Evolutionary conservation across 2,329 filamentous ascomycete genomes (phyloP).

Genomic region (Phoma sp.): DNA sequence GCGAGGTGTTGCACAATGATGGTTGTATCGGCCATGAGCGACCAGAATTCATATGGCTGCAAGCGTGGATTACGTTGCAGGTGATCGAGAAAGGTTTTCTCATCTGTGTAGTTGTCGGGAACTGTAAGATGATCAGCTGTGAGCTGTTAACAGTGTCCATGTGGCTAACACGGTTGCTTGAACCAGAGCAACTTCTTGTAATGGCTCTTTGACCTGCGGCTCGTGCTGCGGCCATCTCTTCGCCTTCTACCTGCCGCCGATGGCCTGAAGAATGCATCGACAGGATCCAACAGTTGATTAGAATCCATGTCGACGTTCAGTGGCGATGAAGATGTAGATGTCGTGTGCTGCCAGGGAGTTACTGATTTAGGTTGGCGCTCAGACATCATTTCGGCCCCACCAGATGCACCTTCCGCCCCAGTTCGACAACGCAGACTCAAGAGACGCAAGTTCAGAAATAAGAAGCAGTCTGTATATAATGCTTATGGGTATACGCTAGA

Average conservation of each 20-base stretch:
- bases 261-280: constrained; percentile 16
- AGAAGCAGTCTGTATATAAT: not conserved
- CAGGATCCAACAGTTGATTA: constrained; percentile 20
- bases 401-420: not conserved
- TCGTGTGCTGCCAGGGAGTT: not conserved
- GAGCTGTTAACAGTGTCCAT: not conserved
- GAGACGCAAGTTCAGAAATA: too few species aligned
- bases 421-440: not conserved
- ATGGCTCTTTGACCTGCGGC: constrained; percentile 70
- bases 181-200: constrained; percentile 99
- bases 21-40: constrained; percentile 89
- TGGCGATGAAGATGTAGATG: not conserved
- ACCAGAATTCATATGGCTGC: constrained; percentile 98
- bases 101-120: constrained; percentile 98
- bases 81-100: constrained; percentile 93
- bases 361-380: constrained; percentile 1
- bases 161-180: constrained; percentile 79
- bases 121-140: constrained; percentile 56
- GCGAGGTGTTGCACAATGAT: constrained; percentile 97
- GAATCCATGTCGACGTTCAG: constrained; percentile 17
- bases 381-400: not conserved
- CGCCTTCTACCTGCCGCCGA: constrained; percentile 46
- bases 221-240: constrained; percentile 65
- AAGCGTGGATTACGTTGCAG: constrained; percentile 92
- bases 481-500: constrained; percentile 6